Evolutionary conservation across 2,329 filamentous ascomycete species (phyloP), one percentile per base, ranked within the genome.

Genomic region (Cytospora piceicola): DNA sequence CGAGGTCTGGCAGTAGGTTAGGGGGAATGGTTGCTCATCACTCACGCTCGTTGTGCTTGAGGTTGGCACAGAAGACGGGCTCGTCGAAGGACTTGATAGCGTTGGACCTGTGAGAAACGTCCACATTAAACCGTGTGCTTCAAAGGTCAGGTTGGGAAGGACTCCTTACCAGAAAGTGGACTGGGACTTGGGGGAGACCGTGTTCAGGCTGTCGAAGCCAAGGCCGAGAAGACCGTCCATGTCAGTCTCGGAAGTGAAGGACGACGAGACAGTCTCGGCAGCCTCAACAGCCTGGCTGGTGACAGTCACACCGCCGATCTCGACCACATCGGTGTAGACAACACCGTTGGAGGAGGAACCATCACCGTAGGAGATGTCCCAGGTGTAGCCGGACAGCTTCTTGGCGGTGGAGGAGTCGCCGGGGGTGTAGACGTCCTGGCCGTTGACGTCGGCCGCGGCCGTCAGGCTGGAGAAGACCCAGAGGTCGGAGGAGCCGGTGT

Each of bases 401-500:
- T 80, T 81, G 54, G 78, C 75, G 9, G 78, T 80, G 46, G 70
- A 73, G 68, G 80, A 78, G 24, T 75, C 67, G 63, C 75, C 71
- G 22, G 83, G 82, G 63, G 82, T 80, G 78, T 90, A 90, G 74
- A 85, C 74, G 67, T 76, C 75, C 74, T 90, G 87, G 29, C 85
- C 85, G 11, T 70, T 71, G 60, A 80, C 77, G 68, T 85, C 75
- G 8, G 76, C 73, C 17, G 75, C 68, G 7, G 84, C 75, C 51
- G 87, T 82, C 61, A 86, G 78, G 55, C 77, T 80, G 20, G 86
- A 89, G 77, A 88, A 90, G 39, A 88, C 86, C 88, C 88, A 91
- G 81, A 91, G 80, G 77, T 90, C 88, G 52, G 87, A 82, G 60
- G 85, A 89, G 29, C 88, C 88, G 46, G 88, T 91, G 71, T 91